Evolutionary conservation across 306 rosid species (phyloP).

Genomic region (Macrotyloma uniflorum): DNA sequence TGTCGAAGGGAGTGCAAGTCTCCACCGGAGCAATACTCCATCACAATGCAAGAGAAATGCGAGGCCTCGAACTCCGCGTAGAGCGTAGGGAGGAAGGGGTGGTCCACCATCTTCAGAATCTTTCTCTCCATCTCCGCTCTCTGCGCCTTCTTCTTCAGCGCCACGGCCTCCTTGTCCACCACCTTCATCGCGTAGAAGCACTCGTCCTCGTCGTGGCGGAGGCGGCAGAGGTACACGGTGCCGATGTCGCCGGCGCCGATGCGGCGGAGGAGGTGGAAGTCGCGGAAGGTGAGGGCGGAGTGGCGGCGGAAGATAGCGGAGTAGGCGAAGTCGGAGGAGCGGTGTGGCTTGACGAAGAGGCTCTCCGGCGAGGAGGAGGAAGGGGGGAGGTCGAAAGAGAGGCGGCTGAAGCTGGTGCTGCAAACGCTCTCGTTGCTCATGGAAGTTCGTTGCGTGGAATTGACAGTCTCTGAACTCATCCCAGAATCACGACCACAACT

Average conservation of each 20-base stretch:
- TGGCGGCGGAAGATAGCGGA: slow-evolving; percentile 72
- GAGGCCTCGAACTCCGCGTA: slow-evolving; percentile 97
- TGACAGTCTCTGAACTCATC: slow-evolving; percentile 46
- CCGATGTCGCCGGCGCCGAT: slow-evolving; percentile 96
- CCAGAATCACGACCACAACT: slow-evolving; percentile 59
- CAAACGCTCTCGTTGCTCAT: slow-evolving; percentile 88
- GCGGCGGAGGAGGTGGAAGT: slow-evolving; percentile 76
- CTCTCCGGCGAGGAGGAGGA: slow-evolving; percentile 49
- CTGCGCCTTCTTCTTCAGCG: slow-evolving; percentile 72
- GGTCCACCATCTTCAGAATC: slow-evolving; percentile 93
- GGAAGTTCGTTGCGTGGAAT: slow-evolving; percentile 63
- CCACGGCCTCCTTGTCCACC: slow-evolving; percentile 86
- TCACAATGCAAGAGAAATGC: slow-evolving; percentile 89
- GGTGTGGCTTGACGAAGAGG: slow-evolving; percentile 76
- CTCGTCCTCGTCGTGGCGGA: slow-evolving; percentile 44
- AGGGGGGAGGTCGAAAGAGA: slow-evolving; percentile 72
- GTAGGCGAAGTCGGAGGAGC: slow-evolving; percentile 92
- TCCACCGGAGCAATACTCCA: slow-evolving; percentile 96
- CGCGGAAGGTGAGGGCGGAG: slow-evolving; percentile 69
- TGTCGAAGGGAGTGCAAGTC: slow-evolving; percentile 91
- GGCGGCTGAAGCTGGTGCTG: slow-evolving; percentile 87
- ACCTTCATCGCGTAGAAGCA: slow-evolving; percentile 91
- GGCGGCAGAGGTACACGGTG: slow-evolving; percentile 81
- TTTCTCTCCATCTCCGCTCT: slow-evolving; percentile 95
- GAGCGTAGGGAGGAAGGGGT: slow-evolving; percentile 86